phyloP scores from a whole-genome alignment of 192 early-diverging fungal genomes.

The Coemansia sp. region DNA sequence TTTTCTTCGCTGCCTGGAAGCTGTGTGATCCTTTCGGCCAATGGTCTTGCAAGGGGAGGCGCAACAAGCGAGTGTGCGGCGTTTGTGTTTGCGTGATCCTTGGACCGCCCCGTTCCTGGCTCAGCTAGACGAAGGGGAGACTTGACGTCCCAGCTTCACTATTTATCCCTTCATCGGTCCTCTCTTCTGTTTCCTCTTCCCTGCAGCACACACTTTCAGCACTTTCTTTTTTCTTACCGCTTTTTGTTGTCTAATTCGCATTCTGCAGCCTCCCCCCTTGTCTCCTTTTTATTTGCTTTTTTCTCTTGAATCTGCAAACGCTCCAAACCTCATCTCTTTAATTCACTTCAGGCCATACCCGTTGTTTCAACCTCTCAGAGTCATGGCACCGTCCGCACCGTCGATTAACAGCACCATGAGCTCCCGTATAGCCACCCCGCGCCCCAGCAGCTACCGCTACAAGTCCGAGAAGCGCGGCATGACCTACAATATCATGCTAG shows the following conservation, averaged over 20 bases:
- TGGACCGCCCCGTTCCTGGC: too few species aligned
- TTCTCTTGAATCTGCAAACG: not conserved
- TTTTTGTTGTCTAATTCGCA: not conserved
- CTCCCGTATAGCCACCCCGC: constrained; percentile 49
- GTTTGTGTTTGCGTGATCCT: not conserved
- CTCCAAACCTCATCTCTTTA: constrained; percentile 6
- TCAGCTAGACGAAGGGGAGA: not conserved
- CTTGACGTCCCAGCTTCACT: not conserved
- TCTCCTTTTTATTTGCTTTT: constrained; percentile 2
- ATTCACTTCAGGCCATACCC: not conserved
- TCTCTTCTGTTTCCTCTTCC: constrained; percentile 5
- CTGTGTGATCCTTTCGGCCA: not conserved
- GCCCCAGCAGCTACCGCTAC: constrained; percentile 65
- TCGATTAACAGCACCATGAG: constrained; percentile 54
- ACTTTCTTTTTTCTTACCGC: not conserved
- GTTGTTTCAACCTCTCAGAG: not conserved
- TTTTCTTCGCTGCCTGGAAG: not conserved
- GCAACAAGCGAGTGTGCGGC: not conserved
- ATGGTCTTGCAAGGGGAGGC: not conserved
- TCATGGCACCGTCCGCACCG: constrained; percentile 52
- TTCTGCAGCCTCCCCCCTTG: not conserved
- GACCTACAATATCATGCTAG: constrained; percentile 97
- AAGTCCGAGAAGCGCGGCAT: constrained; percentile 97
- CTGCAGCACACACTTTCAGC: not conserved
- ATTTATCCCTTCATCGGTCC: not conserved